Percentiles rank a stretch among this genome's conserved stretches.
These are phyloP conservation scores for Pouteria glomerata DNA, from an alignment of 148 eudicot genomes.

Conservation along the genomic window DNA sequence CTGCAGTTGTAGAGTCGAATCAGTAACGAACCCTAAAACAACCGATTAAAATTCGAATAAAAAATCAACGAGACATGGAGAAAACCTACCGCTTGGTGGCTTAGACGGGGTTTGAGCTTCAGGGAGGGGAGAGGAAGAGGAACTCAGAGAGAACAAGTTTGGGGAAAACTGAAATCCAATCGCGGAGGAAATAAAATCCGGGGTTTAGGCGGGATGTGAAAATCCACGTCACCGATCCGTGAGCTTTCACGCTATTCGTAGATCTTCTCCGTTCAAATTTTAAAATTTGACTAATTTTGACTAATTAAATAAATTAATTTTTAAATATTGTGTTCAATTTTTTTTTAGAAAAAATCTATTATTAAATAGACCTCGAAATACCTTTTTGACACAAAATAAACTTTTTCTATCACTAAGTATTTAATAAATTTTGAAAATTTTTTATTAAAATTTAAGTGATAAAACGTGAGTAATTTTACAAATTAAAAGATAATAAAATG, in stretches of 20 bases:
- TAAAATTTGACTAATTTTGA: background rate
- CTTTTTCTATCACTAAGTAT: too few species aligned
- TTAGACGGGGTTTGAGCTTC: slow-evolving; percentile 17
- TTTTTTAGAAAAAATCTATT: too few species aligned
- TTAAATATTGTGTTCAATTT: background rate
- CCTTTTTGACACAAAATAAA: too few species aligned
- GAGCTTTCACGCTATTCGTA: background rate
- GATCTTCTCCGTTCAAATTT: background rate
- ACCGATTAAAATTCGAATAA: background rate
- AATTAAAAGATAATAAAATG: too few species aligned
- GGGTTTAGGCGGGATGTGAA: slow-evolving; percentile 31
- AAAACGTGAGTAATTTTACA: too few species aligned
- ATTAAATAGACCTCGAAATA: too few species aligned
- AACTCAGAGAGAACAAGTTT: slow-evolving; percentile 7
- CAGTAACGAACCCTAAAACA: background rate
- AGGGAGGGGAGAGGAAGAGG: slow-evolving; percentile 1
- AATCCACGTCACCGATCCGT: slow-evolving; percentile 29
- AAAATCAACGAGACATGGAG: background rate
- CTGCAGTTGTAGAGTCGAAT: background rate
- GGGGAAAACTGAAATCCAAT: slow-evolving; percentile 22
- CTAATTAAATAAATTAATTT: background rate
- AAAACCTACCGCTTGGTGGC: background rate
- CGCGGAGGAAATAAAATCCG: slow-evolving; percentile 16
- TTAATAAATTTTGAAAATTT: too few species aligned
- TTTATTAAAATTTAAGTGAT: too few species aligned